Evolutionary conservation across 1,139 yeast genomes (phyloP), one percentile per base, ranked within the genome.

Genomic region (Debaryomyces nepalensis): DNA sequence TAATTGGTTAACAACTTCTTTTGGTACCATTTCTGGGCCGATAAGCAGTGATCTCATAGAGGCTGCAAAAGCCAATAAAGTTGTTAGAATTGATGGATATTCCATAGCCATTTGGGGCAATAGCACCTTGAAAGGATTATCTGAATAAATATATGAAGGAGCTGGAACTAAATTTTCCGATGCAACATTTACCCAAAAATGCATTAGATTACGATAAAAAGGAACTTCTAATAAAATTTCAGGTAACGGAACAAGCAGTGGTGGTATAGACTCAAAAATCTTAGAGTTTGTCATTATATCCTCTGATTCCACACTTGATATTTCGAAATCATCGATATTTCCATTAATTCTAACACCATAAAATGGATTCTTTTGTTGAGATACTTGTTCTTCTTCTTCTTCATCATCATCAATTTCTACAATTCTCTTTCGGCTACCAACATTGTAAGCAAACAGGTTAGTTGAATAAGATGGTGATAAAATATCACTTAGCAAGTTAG

Each of bases 81-180:
- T 67, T 1, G 87, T 75, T 49, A 85, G 63, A 9, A 87, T 62
- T 0, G 87, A 77, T 4, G 82, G 78, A 41, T 76, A 71, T 14
- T 74, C 70, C 73, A 84, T 69, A 0, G 95, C 91, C 78, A 87
- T 74, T 49, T 78, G 79, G 0, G 95, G 93, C 12, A 87, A 60
- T 4, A 84, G 63, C 5, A 75, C 74, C 46, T 75, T 75, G 62
- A 86, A 85, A 0, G 95, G 95, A 52, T 86, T 87, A 16, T 79
- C 81, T 16, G 64, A 69, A 54, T 83, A 82, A 3, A 75, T 55
- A 12, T 68, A 61, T 2, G 78, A 68, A 4, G 90, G 89, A 0
- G 88, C 84, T 0, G 95, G 93, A 4, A 84, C 89, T 26, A 86
- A 65, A 31, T 77, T 68, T 33, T 73, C 73, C 1, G 90, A 78